A percentile compares a stretch with the other conserved stretches of the same genome.
These are phyloP conservation scores for Phoma sp. DNA, from an alignment of 2,329 filamentous ascomycete species.

Conservation along the genomic window DNA sequence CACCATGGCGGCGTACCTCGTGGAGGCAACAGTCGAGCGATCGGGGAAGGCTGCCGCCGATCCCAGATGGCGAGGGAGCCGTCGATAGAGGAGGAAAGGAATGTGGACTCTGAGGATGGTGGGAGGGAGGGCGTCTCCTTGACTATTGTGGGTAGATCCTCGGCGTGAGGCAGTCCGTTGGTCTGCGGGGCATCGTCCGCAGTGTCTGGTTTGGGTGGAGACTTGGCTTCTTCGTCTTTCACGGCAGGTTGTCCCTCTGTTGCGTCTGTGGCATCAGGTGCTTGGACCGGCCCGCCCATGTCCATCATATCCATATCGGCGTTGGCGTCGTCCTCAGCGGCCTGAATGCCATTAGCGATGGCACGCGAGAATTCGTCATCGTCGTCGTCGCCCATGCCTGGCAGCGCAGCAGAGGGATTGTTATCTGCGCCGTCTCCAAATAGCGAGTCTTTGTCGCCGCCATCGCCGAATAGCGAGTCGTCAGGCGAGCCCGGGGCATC, in stretches of 20 bases:
- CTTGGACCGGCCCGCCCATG: slow-evolving; percentile 51
- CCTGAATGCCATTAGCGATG: slow-evolving; percentile 63
- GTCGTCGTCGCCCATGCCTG: slow-evolving; percentile 69
- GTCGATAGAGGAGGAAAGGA: slow-evolving; percentile 87
- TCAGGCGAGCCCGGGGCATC: slow-evolving; percentile 70
- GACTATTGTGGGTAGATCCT: slow-evolving; percentile 45
- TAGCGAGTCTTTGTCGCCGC: slow-evolving; percentile 69
- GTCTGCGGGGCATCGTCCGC: slow-evolving; percentile 21
- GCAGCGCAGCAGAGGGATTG: slow-evolving; percentile 51
- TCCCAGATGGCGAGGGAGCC: slow-evolving; percentile 95
- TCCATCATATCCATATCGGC: slow-evolving; percentile 55
- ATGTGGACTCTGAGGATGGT: slow-evolving; percentile 64
- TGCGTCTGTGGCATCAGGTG: slow-evolving; percentile 33
- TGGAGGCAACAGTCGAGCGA: slow-evolving; percentile 78
- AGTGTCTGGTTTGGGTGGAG: slow-evolving; percentile 14
- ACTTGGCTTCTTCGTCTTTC: background rate
- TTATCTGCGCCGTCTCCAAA: slow-evolving; percentile 74
- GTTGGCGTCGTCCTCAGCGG: slow-evolving; percentile 53
- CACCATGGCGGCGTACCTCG: slow-evolving; percentile 90
- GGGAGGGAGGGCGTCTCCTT: slow-evolving; percentile 37
- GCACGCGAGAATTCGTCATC: slow-evolving; percentile 76
- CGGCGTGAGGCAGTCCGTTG: slow-evolving; percentile 61
- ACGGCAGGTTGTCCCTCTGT: background rate
- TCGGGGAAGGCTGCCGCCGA: slow-evolving; percentile 72
- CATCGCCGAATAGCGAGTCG: slow-evolving; percentile 89